Conservation (phyloP, 2,329 filamentous ascomycete genomes). For the Cladosporium sp. region DNA sequence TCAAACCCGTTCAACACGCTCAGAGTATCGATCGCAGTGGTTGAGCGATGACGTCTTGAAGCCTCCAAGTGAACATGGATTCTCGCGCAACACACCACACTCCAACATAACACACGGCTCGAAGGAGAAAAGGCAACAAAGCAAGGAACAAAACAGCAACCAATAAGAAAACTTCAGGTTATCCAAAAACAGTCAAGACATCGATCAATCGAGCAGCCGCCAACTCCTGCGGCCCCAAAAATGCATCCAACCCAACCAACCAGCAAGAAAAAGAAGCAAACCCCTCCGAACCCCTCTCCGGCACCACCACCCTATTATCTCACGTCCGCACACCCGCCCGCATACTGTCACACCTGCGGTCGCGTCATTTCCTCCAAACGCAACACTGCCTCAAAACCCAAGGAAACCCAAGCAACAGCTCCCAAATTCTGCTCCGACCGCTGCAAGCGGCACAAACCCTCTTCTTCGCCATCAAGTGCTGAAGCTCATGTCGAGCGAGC, state of each 20-base stretch:
- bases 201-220: too few species aligned
- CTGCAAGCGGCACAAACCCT: constrained; percentile 48
- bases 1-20: too few species aligned
- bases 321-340: constrained; percentile 27
- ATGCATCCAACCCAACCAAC: constrained; percentile 6
- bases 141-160: too few species aligned
- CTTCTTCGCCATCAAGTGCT: constrained; percentile 28
- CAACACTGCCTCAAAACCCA: constrained; percentile 23
- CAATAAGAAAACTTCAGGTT: too few species aligned
- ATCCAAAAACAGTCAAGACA: too few species aligned
- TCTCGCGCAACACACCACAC: too few species aligned
- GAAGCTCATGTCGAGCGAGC: constrained; percentile 49
- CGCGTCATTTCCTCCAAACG: constrained; percentile 40
- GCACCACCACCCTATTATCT: constrained; percentile 52
- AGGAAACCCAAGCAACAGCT: constrained; percentile 17
- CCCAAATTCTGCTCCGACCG: constrained; percentile 53
- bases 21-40: too few species aligned
- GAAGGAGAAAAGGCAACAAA: too few species aligned
- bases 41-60: too few species aligned
- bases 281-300: constrained; percentile 35
- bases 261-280: constrained; percentile 28
- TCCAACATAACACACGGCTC: too few species aligned
- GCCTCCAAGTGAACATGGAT: too few species aligned
- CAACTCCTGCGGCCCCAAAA: neutral
- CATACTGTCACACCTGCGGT: constrained; percentile 54